These are phyloP conservation scores for Pseudogymnoascus sp. DNA, from an alignment of 2,329 filamentous ascomycete genomes.

Conservation along the genomic window DNA sequence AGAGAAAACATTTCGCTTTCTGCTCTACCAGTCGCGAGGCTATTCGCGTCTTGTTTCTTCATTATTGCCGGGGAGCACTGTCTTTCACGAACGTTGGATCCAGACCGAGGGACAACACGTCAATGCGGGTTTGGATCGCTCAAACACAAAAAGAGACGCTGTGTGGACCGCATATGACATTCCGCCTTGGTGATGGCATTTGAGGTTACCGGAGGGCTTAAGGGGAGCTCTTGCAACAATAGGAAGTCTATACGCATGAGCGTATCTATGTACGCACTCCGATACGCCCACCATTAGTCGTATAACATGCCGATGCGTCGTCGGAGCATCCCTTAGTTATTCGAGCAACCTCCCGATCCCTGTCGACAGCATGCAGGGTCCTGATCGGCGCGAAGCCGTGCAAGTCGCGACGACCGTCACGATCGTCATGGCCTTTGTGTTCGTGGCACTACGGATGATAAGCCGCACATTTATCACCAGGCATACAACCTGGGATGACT, in stretches of 20 bases:
- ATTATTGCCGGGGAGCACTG: neutral
- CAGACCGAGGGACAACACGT: neutral
- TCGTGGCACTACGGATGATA: slow-evolving; percentile 64
- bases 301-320: neutral
- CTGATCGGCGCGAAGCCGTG: slow-evolving; percentile 35
- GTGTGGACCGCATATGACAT: neutral
- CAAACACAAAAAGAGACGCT: neutral
- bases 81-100: neutral
- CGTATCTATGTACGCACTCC: neutral
- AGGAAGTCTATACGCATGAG: neutral
- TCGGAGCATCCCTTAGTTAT: neutral
- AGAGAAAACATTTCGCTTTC: slow-evolving; percentile 27
- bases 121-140: neutral
- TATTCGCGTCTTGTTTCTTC: neutral
- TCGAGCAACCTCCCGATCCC: neutral
- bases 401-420: slow-evolving; percentile 64
- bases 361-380: neutral
- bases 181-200: neutral
- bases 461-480: slow-evolving; percentile 66
- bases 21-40: slow-evolving; percentile 17
- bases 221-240: neutral
- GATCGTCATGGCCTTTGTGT: slow-evolving; percentile 59
- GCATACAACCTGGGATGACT: slow-evolving; percentile 66
- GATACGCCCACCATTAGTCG: neutral
- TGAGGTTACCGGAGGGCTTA: neutral